Base-by-base conservation (phyloP, 176 grass and related monocot genomes). In the Thinopyrum elongatum region DNA sequence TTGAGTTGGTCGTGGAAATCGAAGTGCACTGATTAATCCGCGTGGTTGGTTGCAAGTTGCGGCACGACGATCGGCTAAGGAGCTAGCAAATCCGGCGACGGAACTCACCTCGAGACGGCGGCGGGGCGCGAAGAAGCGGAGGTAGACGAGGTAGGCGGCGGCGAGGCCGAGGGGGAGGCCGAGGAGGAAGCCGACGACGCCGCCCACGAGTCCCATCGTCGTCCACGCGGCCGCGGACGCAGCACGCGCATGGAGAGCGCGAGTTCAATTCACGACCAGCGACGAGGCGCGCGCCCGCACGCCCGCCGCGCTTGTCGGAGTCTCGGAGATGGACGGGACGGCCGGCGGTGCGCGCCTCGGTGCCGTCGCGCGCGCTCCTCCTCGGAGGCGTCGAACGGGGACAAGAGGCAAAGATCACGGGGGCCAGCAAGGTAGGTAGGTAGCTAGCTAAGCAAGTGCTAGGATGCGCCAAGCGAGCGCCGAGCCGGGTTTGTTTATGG, bases 101-200 rank as follows among this genome's bases (percentile, higher is more conserved):
- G 0, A 8, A 67, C 7, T 85, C 19, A 90, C 89, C 89, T 83
- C 80, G 68, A 84, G 80, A 4, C 21, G 80, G 76, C 58, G 84
- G 69, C 35, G 81, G 5, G 85, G 67, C 16, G 68, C 58, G 75
- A 87, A 21, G 81, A 49, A 80, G 81, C 80, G 89, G 81, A 87
- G 76, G 85, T 87, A 76, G 85, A 80, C 35, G 81, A 91, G 49
- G 85, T 76, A 87, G 0, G 89, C 68, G 76, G 75, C 85, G 80
- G 68, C 68, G 60, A 91, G 68, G 7, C 89, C 84, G 59, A 90
- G 35, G 65, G 80, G 58, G 80, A 87, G 74, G 80, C 89, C 89
- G 89, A 90, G 21, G 44, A 11, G 38, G 80, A 90, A 87, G 75
- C 89, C 89, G 59, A 87, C 3, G 76, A 87, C 1, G 60, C 80